Evolutionary conservation across 148 eudicot species (phyloP), one percentile per base, ranked within the genome.

Genomic region (Silene latifolia): DNA sequence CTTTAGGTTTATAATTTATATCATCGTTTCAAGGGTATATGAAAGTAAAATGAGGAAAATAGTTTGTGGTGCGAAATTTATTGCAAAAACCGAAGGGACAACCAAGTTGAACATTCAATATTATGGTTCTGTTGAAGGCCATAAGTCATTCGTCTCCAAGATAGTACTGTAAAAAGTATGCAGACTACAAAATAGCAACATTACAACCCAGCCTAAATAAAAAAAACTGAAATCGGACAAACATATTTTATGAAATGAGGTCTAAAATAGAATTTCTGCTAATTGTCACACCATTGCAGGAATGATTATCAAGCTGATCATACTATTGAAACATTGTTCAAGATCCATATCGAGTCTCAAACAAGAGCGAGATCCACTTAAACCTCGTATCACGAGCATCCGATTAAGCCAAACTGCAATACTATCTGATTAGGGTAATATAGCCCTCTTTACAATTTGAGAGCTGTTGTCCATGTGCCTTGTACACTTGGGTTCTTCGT

Each of bases 401-500:
- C 20, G 29, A 68, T 48, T 23, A 47, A 27, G 75, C 58, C 20
- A 15, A 12, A 39, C 23, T 14, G 70, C 63, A 48, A 46, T 1
- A 18, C 58, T 51, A 58, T 35, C 39, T 23, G 56, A 13, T 53
- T 3, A 17, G 48, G 57, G 48, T 53, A n/a, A 15, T 4, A 51
- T 53, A 21, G 44, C 7, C 53, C 4, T 72, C 64, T 68, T 87
- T 80, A 87, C 19, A 90, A 65, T 77, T 89, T 84, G 44, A 80
- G 66, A 21, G 80, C 85, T 39, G 78, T 72, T 80, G 91, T 85
- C 98, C 98, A 91, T 51, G 97, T 90, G 32, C 97, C 98, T 89
- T 94, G 97, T 62, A 94, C 98, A 66, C 97, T 92, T 23, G 97
- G 92, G 80, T 88, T 81, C 56, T 87, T 87, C 1, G 96, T 91